These are phyloP conservation scores for Arthroderma sp. DNA, from an alignment of 2,329 filamentous ascomycete genomes.

Conservation along the genomic window DNA sequence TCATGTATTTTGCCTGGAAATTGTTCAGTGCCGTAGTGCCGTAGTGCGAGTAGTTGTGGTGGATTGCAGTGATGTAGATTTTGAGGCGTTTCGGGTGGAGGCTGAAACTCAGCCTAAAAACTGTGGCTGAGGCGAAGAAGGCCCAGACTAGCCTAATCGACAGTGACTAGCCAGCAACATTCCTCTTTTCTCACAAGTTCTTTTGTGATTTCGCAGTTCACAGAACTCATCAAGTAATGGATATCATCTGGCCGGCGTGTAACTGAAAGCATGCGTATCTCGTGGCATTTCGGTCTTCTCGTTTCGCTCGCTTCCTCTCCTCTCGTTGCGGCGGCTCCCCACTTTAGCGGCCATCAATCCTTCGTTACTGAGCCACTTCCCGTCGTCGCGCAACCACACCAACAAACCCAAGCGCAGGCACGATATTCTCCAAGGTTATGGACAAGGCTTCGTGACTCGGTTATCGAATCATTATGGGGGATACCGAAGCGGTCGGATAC, in stretches of 20 bases:
- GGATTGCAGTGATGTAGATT: too few species aligned
- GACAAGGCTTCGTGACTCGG: conserved; percentile 27
- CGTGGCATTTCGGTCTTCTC: not conserved
- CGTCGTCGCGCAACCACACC: conserved; percentile 19
- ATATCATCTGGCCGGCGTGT: not conserved
- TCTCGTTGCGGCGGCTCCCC: conserved; percentile 6
- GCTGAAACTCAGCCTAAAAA: too few species aligned
- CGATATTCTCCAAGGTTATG: conserved; percentile 20
- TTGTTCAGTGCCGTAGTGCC: too few species aligned
- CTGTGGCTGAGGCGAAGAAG: too few species aligned
- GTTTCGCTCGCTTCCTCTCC: conserved; percentile 2
- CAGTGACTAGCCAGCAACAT: too few species aligned
- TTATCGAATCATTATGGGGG: conserved; percentile 33
- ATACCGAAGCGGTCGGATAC: conserved; percentile 15
- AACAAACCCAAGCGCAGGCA: conserved; percentile 17
- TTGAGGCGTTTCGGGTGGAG: too few species aligned
- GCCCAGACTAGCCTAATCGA: too few species aligned
- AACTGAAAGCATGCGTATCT: conserved; percentile 1
- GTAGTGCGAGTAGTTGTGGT: too few species aligned
- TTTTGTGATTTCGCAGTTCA: not conserved
- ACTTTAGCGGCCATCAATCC: conserved; percentile 2
- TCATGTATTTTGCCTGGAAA: too few species aligned
- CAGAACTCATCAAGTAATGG: not conserved
- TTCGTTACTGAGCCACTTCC: conserved; percentile 9
- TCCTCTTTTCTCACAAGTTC: too few species aligned